phyloP scores from a whole-genome alignment of 2,329 filamentous ascomycete genomes.

The Huntiella decipiens region DNA sequence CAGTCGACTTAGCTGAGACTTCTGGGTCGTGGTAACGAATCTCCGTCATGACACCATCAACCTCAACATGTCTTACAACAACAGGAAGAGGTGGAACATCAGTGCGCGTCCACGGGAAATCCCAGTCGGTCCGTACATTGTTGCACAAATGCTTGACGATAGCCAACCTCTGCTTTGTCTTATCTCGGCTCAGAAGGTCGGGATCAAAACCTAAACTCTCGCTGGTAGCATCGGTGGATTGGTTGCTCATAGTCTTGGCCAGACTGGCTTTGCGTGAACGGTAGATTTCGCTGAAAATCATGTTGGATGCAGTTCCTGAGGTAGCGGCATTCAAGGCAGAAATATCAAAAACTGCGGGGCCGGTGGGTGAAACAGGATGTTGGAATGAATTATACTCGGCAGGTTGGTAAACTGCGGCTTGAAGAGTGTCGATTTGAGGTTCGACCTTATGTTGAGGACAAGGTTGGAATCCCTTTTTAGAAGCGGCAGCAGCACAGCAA shows the following conservation, averaged over 20 bases:
- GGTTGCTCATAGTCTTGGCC: slow-evolving; percentile 19
- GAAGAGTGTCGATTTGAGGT: slow-evolving; percentile 8
- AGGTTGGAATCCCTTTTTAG: slow-evolving; percentile 9
- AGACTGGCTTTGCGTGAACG: slow-evolving; percentile 35
- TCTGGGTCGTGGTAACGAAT: slow-evolving; percentile 10
- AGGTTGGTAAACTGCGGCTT: slow-evolving; percentile 7
- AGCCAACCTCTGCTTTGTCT: slow-evolving; percentile 42
- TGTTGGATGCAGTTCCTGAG: slow-evolving; percentile 18
- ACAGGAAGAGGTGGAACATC: slow-evolving; percentile 11
- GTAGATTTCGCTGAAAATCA: slow-evolving; percentile 42
- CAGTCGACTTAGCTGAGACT: slow-evolving; percentile 1
- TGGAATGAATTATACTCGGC: slow-evolving; percentile 11
- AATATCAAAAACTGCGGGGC: slow-evolving; percentile 6
- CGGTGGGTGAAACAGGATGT: slow-evolving; percentile 3
- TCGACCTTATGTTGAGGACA: slow-evolving; percentile 5
- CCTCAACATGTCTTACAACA: slow-evolving; percentile 4
- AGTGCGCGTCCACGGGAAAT: slow-evolving; percentile 35
- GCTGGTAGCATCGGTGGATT: slow-evolving; percentile 10
- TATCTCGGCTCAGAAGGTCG: slow-evolving; percentile 43
- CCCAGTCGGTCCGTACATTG: slow-evolving; percentile 40
- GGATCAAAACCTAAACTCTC: slow-evolving; percentile 30
- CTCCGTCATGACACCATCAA: slow-evolving; percentile 3
- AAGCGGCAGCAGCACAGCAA: no score
- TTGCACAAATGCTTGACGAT: slow-evolving; percentile 35
- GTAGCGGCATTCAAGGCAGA: slow-evolving; percentile 2